These are phyloP conservation scores for Tuber indicum DNA, from an alignment of 495 filamentous ascomycete species.

Conservation along the genomic window DNA sequence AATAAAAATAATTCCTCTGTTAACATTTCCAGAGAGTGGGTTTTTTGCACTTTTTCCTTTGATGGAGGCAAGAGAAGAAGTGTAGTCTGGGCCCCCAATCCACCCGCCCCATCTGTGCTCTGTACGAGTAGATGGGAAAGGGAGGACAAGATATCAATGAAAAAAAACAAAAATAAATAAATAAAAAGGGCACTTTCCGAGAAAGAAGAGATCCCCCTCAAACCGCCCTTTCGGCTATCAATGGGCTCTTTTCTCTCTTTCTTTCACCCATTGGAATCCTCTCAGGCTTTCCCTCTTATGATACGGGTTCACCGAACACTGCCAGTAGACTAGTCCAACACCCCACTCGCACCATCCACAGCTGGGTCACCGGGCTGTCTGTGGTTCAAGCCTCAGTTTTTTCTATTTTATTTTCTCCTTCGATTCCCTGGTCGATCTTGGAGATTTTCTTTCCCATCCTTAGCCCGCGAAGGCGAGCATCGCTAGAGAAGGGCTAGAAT, in stretches of 20 bases:
- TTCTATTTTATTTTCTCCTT: neutral
- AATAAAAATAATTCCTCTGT: neutral
- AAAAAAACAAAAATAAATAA: neutral
- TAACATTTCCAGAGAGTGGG: neutral
- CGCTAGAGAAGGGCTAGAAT: conserved; percentile 11
- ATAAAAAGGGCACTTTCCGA: neutral
- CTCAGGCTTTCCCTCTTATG: neutral
- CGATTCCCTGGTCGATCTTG: neutral
- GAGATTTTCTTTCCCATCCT: neutral
- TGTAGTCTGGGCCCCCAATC: neutral
- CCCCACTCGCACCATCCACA: neutral
- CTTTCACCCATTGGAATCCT: neutral
- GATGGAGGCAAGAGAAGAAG: neutral
- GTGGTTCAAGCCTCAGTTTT: neutral
- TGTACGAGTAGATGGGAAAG: neutral
- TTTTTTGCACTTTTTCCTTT: neutral
- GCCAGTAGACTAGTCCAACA: neutral
- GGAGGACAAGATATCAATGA: neutral
- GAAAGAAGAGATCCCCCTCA: neutral
- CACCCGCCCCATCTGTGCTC: neutral
- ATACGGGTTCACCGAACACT: neutral
- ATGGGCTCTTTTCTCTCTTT: neutral
- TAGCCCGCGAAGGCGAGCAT: conserved; percentile 3
- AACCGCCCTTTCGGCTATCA: neutral
- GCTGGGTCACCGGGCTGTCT: neutral